A percentile compares a stretch with the other conserved stretches of the same genome.
Conservation (phyloP, 2,329 filamentous ascomycete species). For the Colletotrichum cuscutae region DNA sequence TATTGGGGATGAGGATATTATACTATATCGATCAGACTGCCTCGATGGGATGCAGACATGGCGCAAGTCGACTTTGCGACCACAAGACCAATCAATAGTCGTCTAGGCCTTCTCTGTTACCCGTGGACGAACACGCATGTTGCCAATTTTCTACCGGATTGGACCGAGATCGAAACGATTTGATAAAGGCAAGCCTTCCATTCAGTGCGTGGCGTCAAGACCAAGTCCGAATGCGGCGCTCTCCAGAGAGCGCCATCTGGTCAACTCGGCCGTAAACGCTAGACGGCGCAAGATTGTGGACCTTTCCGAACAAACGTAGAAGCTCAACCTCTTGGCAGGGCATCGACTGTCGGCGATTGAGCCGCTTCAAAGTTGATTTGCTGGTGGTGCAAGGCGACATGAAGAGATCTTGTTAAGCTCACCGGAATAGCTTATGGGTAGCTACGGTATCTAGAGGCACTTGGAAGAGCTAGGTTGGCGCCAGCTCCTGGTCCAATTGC, state of each 20-base stretch:
- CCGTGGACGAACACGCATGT: background rate
- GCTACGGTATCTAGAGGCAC: background rate
- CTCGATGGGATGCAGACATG: background rate
- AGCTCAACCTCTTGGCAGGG: background rate
- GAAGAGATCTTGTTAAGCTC: background rate
- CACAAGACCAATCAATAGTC: background rate
- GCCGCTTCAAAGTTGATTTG: background rate
- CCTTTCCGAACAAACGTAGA: background rate
- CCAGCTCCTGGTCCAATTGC: background rate
- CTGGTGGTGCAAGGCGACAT: background rate
- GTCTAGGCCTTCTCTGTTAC: background rate
- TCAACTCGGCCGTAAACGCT: background rate
- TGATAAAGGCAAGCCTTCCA: background rate
- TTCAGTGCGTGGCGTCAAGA: background rate
- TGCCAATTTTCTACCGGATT: background rate
- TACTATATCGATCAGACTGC: background rate
- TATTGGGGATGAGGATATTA: background rate
- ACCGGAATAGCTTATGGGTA: background rate
- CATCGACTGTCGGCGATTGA: background rate
- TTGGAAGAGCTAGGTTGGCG: background rate
- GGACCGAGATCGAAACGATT: background rate
- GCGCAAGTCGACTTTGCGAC: background rate
- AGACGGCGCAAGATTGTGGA: background rate
- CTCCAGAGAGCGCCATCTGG: background rate
- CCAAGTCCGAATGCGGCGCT: slow-evolving; percentile 12